Evolutionary conservation across 2,329 filamentous ascomycete species (phyloP).

Genomic region (Alternaria burnsii): DNA sequence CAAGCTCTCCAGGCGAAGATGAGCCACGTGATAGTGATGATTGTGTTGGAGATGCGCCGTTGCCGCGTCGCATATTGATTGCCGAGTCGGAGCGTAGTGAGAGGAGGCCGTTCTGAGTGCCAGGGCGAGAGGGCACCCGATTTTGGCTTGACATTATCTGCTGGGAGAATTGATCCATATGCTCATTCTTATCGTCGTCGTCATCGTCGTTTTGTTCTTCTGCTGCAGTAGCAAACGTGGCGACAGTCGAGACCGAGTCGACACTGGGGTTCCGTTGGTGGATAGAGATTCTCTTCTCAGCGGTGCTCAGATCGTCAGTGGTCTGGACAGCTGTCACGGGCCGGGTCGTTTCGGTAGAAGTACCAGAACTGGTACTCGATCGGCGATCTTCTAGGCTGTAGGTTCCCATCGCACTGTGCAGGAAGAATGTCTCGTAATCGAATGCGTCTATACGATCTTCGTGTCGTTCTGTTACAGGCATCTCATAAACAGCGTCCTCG

Average conservation of each 20-base stretch:
- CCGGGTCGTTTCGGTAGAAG: constrained; percentile 62
- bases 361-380: constrained; percentile 62
- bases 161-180: constrained; percentile 51
- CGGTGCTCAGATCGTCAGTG: constrained; percentile 28
- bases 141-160: constrained; percentile 40
- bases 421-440: constrained; percentile 94
- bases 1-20: constrained; percentile 43
- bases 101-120: constrained; percentile 23
- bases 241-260: constrained; percentile 68
- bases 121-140: constrained; percentile 23
- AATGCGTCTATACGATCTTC: constrained; percentile 95
- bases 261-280: constrained; percentile 64
- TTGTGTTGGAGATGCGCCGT: constrained; percentile 37
- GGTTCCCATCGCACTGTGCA: constrained; percentile 89
- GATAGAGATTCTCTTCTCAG: constrained; percentile 39
- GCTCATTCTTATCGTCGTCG: constrained; percentile 53
- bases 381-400: constrained; percentile 68
- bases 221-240: constrained; percentile 70
- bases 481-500: constrained; percentile 55
- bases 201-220: constrained; percentile 58
- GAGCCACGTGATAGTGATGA: constrained; percentile 40
- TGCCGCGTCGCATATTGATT: constrained; percentile 40
- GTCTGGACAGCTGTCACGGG: constrained; percentile 42
- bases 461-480: constrained; percentile 66
- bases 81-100: constrained; percentile 46